Base-by-base conservation (phyloP, 306 rosid species). In the Vigna unguiculata region DNA sequence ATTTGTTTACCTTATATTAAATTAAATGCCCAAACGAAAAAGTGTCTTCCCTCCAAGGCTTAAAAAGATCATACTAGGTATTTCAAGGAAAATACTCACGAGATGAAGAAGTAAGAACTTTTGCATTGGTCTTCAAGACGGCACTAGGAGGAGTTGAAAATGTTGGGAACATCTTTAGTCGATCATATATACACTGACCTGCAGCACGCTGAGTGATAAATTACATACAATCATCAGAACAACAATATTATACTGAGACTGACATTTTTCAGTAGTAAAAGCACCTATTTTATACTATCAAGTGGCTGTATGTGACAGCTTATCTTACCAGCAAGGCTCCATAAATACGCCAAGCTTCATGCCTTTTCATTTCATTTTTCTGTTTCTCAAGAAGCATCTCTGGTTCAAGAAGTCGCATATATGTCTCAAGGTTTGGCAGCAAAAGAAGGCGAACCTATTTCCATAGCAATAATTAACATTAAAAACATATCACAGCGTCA, bases 291-390 rank as follows among this genome's bases (percentile, higher is more conserved):
- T 74, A 48, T 17, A 69, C 57, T 28, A 17, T 14, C 9, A 61
- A 49, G 64, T 21, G 38, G 54, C 52, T 65, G 48, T 30, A 51
- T 28, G 30, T 16, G 62, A 51, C 19, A 75, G 59, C 52, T 52
- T 52, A 52, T 76, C 85, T 83, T 86, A 91, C 97, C 91, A 91
- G 87, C 87, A 91, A 72, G 72, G 90, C 91, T 82, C 93, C 93
- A 59, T 88, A 89, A 72, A 91, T 95, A 76, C 89, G 95, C 97
- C 97, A 89, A 47, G 93, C 97, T 85, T 89, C 95, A 75, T 89
- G 89, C 86, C 95, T 86, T 90, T 89, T 91, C 82, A 91, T 79
- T 79, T 85, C 97, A 81, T 91, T 88, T 88, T 84, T 91, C 87
- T 91, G 90, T 81, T 81, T 88, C 86, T 88, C 91, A 24, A 85